phyloP scores from a whole-genome alignment of 441 rosid genomes.

The Erodium texanum region DNA sequence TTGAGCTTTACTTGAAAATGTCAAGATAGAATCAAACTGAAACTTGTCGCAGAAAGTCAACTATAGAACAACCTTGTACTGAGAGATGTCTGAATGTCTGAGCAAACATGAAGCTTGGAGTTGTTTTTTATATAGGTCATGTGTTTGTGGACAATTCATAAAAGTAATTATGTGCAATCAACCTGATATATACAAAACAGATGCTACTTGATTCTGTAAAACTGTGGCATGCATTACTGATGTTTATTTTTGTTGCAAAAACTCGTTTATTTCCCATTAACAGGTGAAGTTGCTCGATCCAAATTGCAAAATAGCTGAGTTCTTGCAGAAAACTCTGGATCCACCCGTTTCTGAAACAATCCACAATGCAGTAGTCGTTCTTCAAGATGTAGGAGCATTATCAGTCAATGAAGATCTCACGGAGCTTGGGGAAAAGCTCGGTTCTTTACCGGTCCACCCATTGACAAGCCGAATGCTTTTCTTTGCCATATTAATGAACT shows the following conservation, averaged over 20 bases:
- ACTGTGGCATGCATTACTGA: constrained; percentile 6
- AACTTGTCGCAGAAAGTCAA: too few species aligned
- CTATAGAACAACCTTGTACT: too few species aligned
- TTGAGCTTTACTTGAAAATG: too few species aligned
- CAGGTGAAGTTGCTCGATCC: constrained; percentile 93
- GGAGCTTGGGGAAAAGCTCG: constrained; percentile 83
- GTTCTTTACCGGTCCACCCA: constrained; percentile 89
- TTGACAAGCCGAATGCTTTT: constrained; percentile 87
- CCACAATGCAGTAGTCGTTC: constrained; percentile 59
- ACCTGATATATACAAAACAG: too few species aligned
- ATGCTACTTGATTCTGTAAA: background rate
- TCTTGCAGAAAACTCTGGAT: constrained; percentile 71
- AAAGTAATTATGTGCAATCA: too few species aligned
- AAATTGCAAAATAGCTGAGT: constrained; percentile 52
- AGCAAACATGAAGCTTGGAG: too few species aligned
- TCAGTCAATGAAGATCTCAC: constrained; percentile 71
- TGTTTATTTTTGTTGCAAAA: too few species aligned
- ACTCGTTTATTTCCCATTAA: constrained; percentile 19
- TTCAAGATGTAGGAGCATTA: constrained; percentile 84
- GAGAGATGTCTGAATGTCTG: too few species aligned
- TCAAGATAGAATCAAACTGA: too few species aligned
- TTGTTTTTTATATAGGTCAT: too few species aligned
- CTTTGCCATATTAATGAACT: constrained; percentile 79
- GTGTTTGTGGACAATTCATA: too few species aligned
- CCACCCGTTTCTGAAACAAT: constrained; percentile 81